phyloP scores from a whole-genome alignment of 2,329 filamentous ascomycete species.

The Pseudogymnoascus sp. region DNA sequence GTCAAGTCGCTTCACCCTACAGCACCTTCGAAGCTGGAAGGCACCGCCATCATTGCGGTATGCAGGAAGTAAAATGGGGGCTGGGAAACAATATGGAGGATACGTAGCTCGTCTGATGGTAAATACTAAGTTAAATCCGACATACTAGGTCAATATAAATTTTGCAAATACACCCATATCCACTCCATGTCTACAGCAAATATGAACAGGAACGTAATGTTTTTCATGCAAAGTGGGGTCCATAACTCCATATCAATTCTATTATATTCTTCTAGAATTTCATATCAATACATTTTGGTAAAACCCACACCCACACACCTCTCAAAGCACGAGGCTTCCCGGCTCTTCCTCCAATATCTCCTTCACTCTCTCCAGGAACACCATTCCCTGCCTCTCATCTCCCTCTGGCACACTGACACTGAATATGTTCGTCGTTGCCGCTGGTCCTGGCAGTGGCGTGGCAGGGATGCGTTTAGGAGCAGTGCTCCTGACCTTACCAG shows the following conservation, averaged over 20 bases:
- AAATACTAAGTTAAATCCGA: background rate
- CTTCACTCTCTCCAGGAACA: constrained; percentile 85
- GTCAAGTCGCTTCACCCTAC: background rate
- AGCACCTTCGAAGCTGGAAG: background rate
- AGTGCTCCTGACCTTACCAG: constrained; percentile 36
- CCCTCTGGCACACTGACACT: constrained; percentile 70
- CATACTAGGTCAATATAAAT: background rate
- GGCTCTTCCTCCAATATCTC: constrained; percentile 73
- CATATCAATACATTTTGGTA: constrained; percentile 4
- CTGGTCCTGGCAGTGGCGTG: constrained; percentile 39
- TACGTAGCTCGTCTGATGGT: background rate
- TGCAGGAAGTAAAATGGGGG: constrained; percentile 9
- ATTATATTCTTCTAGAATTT: constrained; percentile 3
- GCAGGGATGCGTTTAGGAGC: constrained; percentile 27
- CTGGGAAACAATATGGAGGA: too few species aligned
- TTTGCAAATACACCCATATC: background rate
- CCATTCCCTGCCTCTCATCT: constrained; percentile 73
- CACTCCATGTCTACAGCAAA: background rate
- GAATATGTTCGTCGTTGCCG: constrained; percentile 65
- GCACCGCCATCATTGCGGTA: constrained; percentile 10
- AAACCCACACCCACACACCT: background rate
- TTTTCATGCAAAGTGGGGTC: background rate
- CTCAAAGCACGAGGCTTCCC: constrained; percentile 60
- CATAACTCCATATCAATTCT: background rate
- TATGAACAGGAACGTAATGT: background rate